These are phyloP conservation scores for Fusarium papillatum DNA, from an alignment of 2,329 filamentous ascomycete species.

Conservation along the genomic window DNA sequence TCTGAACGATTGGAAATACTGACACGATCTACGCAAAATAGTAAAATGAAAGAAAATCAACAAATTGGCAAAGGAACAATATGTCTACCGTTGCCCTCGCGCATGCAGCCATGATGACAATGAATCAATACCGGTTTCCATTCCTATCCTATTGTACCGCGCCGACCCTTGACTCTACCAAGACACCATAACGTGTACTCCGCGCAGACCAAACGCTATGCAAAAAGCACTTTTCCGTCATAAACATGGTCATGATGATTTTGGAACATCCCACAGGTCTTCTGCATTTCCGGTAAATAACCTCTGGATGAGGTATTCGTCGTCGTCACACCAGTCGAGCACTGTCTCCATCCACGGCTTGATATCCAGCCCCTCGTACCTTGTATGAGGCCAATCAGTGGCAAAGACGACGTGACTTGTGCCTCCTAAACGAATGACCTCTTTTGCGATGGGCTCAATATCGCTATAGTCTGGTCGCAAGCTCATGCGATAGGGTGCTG, in stretches of 20 bases:
- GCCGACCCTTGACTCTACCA: background rate
- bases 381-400: constrained; percentile 75
- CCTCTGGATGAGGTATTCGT: constrained; percentile 58
- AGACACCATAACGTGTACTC: background rate
- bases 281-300: constrained; percentile 70
- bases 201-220: background rate
- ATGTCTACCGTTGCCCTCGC: background rate
- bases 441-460: constrained; percentile 61
- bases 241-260: background rate
- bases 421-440: constrained; percentile 60
- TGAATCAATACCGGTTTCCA: background rate
- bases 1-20: background rate
- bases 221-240: background rate
- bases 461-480: constrained; percentile 57
- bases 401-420: constrained; percentile 66
- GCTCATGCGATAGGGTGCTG: constrained; percentile 69
- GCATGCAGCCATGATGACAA: background rate
- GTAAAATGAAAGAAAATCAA: background rate
- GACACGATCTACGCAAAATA: background rate
- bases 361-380: constrained; percentile 70
- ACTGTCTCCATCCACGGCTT: constrained; percentile 59
- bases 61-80: background rate
- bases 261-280: constrained; percentile 55
- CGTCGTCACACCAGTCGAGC: constrained; percentile 64
- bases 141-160: background rate